phyloP scores from a whole-genome alignment of 2,329 filamentous ascomycete species.

The Verticillium isaacii region DNA sequence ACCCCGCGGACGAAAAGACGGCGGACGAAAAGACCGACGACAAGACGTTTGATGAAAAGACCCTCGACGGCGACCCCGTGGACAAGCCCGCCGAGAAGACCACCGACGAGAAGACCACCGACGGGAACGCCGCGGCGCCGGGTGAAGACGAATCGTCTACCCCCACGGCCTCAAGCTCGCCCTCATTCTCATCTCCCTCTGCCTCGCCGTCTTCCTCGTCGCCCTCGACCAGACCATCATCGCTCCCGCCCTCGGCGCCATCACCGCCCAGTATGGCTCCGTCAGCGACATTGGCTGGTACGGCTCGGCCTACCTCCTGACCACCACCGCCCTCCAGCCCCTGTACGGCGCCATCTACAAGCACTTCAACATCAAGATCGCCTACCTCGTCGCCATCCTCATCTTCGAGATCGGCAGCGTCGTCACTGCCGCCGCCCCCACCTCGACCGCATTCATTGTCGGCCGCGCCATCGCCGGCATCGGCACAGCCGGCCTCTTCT shows the following conservation, averaged over 20 bases:
- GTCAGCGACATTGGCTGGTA: conserved; percentile 50
- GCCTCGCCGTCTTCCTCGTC: conserved; percentile 42
- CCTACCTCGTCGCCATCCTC: conserved; percentile 36
- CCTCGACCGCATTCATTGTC: conserved; percentile 43
- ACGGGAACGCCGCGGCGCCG: background rate
- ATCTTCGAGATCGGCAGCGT: conserved; percentile 40
- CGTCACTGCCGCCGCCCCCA: conserved; percentile 38
- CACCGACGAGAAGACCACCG: background rate
- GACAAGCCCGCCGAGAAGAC: background rate
- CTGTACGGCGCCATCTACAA: conserved; percentile 46
- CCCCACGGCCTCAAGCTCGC: conserved; percentile 32
- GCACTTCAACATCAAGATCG: conserved; percentile 42
- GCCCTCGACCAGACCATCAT: conserved; percentile 49
- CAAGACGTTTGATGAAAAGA: background rate
- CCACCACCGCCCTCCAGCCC: conserved; percentile 43
- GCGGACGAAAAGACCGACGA: background rate
- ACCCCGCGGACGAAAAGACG: background rate
- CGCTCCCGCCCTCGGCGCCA: conserved; percentile 46
- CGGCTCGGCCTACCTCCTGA: conserved; percentile 43
- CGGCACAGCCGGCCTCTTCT: conserved; percentile 46
- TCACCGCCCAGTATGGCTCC: conserved; percentile 38
- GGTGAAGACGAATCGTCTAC: conserved; percentile 23
- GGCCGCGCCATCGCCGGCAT: conserved; percentile 48
- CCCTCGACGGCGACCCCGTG: background rate
- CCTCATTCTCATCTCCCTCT: conserved; percentile 38